Percentiles rank a stretch among this genome's conserved stretches.
phyloP scores from a whole-genome alignment of 805 yeast genomes.

The Wickerhamomyces ciferrii region DNA sequence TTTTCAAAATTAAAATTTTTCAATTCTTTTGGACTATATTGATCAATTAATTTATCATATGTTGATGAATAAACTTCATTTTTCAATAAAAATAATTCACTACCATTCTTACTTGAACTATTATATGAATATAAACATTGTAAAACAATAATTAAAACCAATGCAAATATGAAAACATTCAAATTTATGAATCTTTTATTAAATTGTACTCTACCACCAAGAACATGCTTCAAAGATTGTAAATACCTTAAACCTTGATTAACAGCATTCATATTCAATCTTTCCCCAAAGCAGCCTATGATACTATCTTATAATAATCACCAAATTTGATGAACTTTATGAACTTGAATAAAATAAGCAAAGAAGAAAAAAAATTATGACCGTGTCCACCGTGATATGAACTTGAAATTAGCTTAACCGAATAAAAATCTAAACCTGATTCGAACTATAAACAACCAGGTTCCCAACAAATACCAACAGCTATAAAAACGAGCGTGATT shows the following conservation, averaged over 20 bases:
- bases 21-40: constrained; percentile 1
- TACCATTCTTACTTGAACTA: neutral
- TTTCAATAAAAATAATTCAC: constrained; percentile 7
- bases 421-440: too few relatives aligned
- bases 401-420: too few relatives aligned
- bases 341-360: too few relatives aligned
- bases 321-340: too few relatives aligned
- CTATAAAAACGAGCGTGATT: too few relatives aligned
- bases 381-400: too few relatives aligned
- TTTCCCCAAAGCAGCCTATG: too few relatives aligned
- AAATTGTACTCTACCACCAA: constrained; percentile 3
- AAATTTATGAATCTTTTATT: constrained; percentile 17
- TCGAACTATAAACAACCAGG: too few relatives aligned
- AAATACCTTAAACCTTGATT: constrained; percentile 4
- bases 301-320: too few relatives aligned
- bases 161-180: constrained; percentile 10
- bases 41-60: constrained; percentile 9
- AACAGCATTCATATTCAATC: neutral
- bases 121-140: constrained; percentile 9
- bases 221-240: constrained; percentile 1
- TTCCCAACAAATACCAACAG: too few relatives aligned
- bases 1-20: constrained; percentile 4
- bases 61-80: constrained; percentile 13
- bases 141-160: constrained; percentile 7
- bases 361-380: too few relatives aligned